A percentile compares a stretch with the other conserved stretches of the same genome.
These are phyloP conservation scores for Yarrowia galli DNA, from an alignment of 1,139 yeast species.

Conservation along the genomic window DNA sequence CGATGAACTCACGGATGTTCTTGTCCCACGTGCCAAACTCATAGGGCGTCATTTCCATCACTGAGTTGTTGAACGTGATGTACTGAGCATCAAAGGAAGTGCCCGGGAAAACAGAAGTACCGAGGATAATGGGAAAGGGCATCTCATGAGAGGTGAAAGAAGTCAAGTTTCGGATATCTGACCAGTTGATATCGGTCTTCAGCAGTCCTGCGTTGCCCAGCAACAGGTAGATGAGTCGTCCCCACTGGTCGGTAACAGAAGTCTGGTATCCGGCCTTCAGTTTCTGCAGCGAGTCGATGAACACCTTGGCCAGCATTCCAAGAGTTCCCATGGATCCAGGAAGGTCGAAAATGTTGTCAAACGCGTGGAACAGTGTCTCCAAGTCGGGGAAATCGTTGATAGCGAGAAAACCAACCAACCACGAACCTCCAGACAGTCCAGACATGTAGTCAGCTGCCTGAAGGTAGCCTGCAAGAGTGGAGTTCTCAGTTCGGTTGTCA, in stretches of 20 bases:
- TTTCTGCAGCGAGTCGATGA: slow-evolving; percentile 64
- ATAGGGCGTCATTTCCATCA: slow-evolving; percentile 81
- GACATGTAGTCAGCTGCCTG: slow-evolving; percentile 25
- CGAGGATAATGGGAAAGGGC: slow-evolving; percentile 91
- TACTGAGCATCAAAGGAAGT: slow-evolving; percentile 56
- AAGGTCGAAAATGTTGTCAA: background rate
- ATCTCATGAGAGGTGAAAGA: slow-evolving; percentile 67
- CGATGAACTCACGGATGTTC: slow-evolving; percentile 70
- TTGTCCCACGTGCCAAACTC: slow-evolving; percentile 93
- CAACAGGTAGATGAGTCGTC: slow-evolving; percentile 81
- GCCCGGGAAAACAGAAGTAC: slow-evolving; percentile 83
- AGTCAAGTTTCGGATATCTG: slow-evolving; percentile 63
- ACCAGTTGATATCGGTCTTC: slow-evolving; percentile 66
- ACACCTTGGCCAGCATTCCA: slow-evolving; percentile 62
- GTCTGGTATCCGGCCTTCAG: slow-evolving; percentile 77
- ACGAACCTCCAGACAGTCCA: slow-evolving; percentile 11
- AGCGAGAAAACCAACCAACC: slow-evolving; percentile 5
- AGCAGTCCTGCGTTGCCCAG: slow-evolving; percentile 53
- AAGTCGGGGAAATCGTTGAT: slow-evolving; percentile 5
- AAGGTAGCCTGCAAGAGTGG: slow-evolving; percentile 1
- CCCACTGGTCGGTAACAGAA: slow-evolving; percentile 92
- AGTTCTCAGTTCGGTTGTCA: slow-evolving; percentile 13
- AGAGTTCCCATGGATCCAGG: slow-evolving; percentile 44
- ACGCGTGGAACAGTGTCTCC: background rate
- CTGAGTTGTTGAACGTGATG: slow-evolving; percentile 70